Percentiles rank a stretch among this genome's conserved stretches.
Conservation (phyloP, 371 early-diverging fungal genomes). For the Haplosporangium sp. region DNA sequence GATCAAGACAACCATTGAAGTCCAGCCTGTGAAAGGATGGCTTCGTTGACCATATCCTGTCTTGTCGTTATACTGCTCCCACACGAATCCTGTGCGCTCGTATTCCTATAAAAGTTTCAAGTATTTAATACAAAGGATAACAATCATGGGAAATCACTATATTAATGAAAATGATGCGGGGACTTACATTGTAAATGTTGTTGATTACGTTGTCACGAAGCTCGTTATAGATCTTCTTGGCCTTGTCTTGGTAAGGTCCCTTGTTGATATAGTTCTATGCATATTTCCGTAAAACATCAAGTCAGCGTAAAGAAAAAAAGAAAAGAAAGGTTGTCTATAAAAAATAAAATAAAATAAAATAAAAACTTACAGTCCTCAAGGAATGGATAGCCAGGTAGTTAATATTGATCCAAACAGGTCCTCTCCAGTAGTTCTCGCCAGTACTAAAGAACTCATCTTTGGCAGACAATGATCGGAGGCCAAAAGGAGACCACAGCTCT, state of each 20-base stretch:
- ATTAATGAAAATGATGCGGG: too few species aligned
- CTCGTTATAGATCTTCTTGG: slow-evolving; percentile 76
- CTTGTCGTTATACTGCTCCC: slow-evolving; percentile 92
- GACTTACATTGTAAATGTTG: slow-evolving; percentile 77
- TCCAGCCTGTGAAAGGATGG: slow-evolving; percentile 98
- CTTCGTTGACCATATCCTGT: slow-evolving; percentile 86
- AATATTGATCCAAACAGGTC: slow-evolving; percentile 95
- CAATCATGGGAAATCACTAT: too few species aligned
- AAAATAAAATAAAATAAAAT: not conserved
- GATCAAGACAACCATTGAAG: slow-evolving; percentile 83
- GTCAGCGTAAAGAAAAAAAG: not conserved
- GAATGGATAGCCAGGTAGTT: slow-evolving; percentile 88
- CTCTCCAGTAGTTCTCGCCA: slow-evolving; percentile 96
- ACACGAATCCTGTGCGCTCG: slow-evolving; percentile 85
- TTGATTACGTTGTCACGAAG: slow-evolving; percentile 82
- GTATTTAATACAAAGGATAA: not conserved
- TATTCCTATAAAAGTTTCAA: slow-evolving; percentile 66
- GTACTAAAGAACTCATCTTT: slow-evolving; percentile 79
- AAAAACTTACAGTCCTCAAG: slow-evolving; percentile 69
- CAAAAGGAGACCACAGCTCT: slow-evolving; percentile 88
- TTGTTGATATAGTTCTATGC: slow-evolving; percentile 75
- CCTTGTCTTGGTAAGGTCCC: slow-evolving; percentile 79
- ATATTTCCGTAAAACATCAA: not conserved
- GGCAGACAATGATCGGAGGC: slow-evolving; percentile 84
- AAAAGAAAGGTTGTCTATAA: not conserved